These are phyloP conservation scores for Fraxinus latifolia DNA, from an alignment of 305 asterid species.

Conservation along the genomic window DNA sequence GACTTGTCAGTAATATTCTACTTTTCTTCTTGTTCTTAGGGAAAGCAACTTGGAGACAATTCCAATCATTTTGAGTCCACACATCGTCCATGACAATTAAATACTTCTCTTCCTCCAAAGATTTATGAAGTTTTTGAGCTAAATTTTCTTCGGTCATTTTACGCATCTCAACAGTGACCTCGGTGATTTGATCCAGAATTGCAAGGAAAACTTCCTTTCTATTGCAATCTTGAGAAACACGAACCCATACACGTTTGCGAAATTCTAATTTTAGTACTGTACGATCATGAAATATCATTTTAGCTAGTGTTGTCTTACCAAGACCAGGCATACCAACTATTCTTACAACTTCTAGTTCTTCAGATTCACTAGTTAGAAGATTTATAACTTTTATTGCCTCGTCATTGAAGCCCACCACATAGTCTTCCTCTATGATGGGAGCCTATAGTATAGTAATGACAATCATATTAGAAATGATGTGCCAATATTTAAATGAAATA, in stretches of 20 bases:
- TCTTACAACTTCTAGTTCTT: conserved; percentile 42
- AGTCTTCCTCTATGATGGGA: conserved; percentile 51
- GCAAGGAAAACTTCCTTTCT: conserved; percentile 47
- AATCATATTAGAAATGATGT: neutral
- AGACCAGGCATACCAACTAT: conserved; percentile 70
- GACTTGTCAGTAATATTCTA: conserved; percentile 53
- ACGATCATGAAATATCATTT: conserved; percentile 44
- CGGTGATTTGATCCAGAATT: conserved; percentile 33
- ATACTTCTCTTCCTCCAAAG: conserved; percentile 39
- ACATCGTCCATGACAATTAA: conserved; percentile 60
- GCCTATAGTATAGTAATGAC: conserved; percentile 29
- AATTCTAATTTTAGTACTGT: conserved; percentile 36
- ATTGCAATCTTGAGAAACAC: conserved; percentile 50
- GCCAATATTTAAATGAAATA: neutral
- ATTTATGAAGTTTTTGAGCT: conserved; percentile 26
- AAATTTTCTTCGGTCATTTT: conserved; percentile 32
- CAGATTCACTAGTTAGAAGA: conserved; percentile 42
- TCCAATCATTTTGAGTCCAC: conserved; percentile 47
- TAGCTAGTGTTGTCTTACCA: conserved; percentile 70
- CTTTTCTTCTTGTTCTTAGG: conserved; percentile 46
- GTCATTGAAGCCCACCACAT: conserved; percentile 58
- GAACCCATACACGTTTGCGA: conserved; percentile 50
- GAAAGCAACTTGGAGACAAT: conserved; percentile 45
- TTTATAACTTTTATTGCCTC: conserved; percentile 43
- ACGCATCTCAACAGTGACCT: conserved; percentile 19